Percentiles rank a stretch among this genome's conserved stretches.
phyloP scores from a whole-genome alignment of 2,329 filamentous ascomycete species.

The Fusarium sp. region DNA sequence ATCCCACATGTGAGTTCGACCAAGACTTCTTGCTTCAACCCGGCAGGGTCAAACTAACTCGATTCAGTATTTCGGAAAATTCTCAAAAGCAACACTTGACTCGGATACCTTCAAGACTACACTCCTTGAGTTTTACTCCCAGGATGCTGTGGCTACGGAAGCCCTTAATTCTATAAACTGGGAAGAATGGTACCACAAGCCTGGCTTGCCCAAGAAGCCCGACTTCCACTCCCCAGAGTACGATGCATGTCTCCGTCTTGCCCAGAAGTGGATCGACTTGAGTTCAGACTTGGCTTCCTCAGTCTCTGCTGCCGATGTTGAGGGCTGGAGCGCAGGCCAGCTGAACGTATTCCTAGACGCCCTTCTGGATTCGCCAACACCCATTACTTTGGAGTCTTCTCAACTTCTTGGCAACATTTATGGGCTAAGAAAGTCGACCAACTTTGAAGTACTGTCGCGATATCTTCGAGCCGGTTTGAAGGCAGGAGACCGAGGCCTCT shows the following conservation, averaged over 20 bases:
- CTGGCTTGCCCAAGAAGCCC: background rate
- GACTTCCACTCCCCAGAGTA: background rate
- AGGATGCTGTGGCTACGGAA: background rate
- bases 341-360: background rate
- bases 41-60: background rate
- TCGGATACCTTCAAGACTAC: background rate
- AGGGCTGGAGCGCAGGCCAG: background rate
- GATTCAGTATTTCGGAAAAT: background rate
- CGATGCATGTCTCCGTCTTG: background rate
- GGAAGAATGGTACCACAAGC: background rate
- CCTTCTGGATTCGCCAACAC: background rate
- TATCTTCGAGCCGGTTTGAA: background rate
- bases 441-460: background rate
- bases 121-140: background rate
- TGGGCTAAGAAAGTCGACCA: background rate
- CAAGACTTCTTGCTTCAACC: background rate
- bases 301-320: background rate
- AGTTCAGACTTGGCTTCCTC: background rate
- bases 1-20: background rate
- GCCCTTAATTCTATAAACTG: background rate
- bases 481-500: background rate
- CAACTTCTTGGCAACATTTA: background rate
- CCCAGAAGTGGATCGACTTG: background rate
- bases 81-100: background rate
- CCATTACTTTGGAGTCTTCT: background rate